Evolutionary conservation across 345 rosid species (phyloP).

Genomic region (Clausena lansium): DNA sequence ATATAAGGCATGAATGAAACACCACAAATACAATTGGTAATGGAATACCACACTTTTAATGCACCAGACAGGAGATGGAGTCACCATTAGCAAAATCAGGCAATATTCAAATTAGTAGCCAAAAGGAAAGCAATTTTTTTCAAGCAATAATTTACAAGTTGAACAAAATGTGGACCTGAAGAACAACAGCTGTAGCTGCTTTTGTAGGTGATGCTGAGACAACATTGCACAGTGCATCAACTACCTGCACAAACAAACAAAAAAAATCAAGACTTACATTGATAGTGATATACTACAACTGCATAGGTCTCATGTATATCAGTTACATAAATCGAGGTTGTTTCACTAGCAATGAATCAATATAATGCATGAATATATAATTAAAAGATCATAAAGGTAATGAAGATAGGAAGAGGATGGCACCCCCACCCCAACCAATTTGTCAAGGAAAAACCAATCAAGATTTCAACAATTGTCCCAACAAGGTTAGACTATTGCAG

Average conservation of each 20-base stretch:
- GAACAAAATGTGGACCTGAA: constrained; percentile 73
- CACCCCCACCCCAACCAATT: not conserved
- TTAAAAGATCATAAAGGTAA: not conserved
- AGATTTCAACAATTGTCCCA: not conserved
- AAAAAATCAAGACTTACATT: constrained; percentile 18
- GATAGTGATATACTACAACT: not conserved
- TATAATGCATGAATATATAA: not conserved
- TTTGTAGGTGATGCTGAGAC: constrained; percentile 87
- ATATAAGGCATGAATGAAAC: constrained; percentile 11
- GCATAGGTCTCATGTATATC: not conserved
- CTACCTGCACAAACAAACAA: constrained; percentile 53
- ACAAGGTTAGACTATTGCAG: not conserved
- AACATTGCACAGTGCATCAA: constrained; percentile 92
- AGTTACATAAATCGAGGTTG: not conserved
- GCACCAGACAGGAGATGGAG: constrained; percentile 3
- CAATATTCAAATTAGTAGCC: constrained; percentile 13
- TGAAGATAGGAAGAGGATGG: not conserved
- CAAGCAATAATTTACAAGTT: constrained; percentile 11
- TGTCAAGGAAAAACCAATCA: not conserved
- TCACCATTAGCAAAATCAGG: constrained; percentile 6
- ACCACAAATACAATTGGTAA: not conserved
- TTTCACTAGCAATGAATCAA: not conserved
- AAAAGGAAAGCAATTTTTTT: not conserved
- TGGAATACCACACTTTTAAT: not conserved
- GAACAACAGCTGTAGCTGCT: constrained; percentile 92